Base-by-base conservation (phyloP, 805 yeast species). In the Cyberlindnera mycetangii region DNA sequence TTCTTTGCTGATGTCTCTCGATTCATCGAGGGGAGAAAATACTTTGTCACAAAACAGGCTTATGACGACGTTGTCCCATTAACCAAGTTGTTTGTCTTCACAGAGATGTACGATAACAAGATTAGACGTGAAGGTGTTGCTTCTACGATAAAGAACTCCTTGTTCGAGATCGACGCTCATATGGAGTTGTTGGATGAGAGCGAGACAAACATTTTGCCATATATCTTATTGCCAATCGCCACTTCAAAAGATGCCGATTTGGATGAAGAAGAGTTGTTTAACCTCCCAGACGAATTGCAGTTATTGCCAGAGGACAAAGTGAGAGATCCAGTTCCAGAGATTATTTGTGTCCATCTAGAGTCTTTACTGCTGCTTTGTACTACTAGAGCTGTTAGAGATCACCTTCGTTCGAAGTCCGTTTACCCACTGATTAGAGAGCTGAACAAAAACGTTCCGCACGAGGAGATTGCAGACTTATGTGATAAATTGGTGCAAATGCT, bases 61-160 rank as follows among this genome's bases (percentile, higher is more conserved):
- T 88, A 88, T 59, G 96, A 89, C 60, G 70, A 66, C 16, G 83
- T 86, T 16, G 81, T 85, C 15, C 96, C 96, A 28, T 65, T 89
- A 18, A 79, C 89, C n/a, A 88, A 88, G 60, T 65, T 89, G 21
- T 70, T 87, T 48, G 93, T 81, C 0, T 89, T 89, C 66, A 85
- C 97, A 5, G 90, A 87, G 59, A 79, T 81, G 57, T 85, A 81
- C 53, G 90, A 85, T 58, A 73, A 87, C 12, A 79, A 79, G 56
- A 78, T 79, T 20, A 81, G 98, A 68, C 77, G 98, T 66, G 90
- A 85, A 61, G 97, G 96, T 59, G 90, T 88, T 31, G 95, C 95
- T 1, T 85, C 95, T 5, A 85, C 97, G 2, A 86, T 93, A 54
- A 92, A 93, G 63, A 92, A 92, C 65, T 78, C 92, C 0, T 68